Base-by-base conservation (phyloP, 805 yeast species). In the Metschnikowia amazonensis region DNA sequence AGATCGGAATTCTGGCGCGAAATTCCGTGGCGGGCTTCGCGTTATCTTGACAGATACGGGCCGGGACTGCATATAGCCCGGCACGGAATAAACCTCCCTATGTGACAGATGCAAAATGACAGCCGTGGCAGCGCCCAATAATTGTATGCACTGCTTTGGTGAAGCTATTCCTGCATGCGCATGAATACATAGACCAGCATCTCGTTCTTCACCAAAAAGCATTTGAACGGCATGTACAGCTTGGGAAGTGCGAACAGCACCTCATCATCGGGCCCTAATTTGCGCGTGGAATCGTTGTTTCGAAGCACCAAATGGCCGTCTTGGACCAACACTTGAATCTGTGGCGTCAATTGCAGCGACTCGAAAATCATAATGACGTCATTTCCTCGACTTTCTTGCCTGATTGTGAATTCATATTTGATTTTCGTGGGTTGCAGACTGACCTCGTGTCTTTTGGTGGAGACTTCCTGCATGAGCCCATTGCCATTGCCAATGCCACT, bases 261-360 rank as follows among this genome's bases (percentile, higher is more conserved):
- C 14, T 18, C 30, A 21, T 50, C 46, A 9, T 34, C 33, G 13
- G 20, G 13, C 8, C 47, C 50, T 16, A 53, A 36, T 9, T 25
- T 14, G 11, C 56, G 39, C 3, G 29, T 28, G 17, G 47, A 34
- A 30, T 62, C 57, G 10, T 25, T 37, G 35, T 53, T 52, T 10
- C 20, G 42, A 14, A 61, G 27, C 4, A 31, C 41, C 16, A 52
- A 45, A 18, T 42, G 20, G 11, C 45, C 34, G 14, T 41, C 24
- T 10, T 28, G 32, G 44, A 52, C 53, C 3, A 44, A n/a, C 20
- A 55, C 37, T 11, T 35, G 38, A 16, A 58, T 20, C 40, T 33
- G 17, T 11, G 48, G 45, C 3, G 50, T 45, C 30, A 58, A 43
- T 30, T 60, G 60, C 4, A 48, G 25, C 7, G 59, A 54, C 31